Conservation (phyloP, 805 yeast genomes). For the Yarrowia sp. region DNA sequence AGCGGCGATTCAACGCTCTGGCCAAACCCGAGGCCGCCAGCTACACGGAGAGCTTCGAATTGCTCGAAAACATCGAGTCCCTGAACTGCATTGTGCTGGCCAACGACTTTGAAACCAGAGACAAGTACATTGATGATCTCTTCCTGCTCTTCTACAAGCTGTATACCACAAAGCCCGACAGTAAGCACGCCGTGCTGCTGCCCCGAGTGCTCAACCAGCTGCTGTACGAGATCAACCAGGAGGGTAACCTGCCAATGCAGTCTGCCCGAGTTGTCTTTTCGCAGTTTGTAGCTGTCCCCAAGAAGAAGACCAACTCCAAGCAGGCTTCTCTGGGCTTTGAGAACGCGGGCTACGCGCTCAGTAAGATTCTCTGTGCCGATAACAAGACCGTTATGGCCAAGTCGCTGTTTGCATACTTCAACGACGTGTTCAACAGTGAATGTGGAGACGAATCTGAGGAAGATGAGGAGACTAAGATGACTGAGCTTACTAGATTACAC, state of each 20-base stretch:
- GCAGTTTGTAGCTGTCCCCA: slow-evolving; percentile 44
- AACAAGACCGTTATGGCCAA: slow-evolving; percentile 78
- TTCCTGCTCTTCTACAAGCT: slow-evolving; percentile 70
- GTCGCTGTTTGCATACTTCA: slow-evolving; percentile 76
- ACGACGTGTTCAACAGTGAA: slow-evolving; percentile 69
- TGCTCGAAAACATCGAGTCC: slow-evolving; percentile 73
- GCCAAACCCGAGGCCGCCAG: slow-evolving; percentile 61
- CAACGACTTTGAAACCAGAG: slow-evolving; percentile 74
- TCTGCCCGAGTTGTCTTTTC: slow-evolving; percentile 49
- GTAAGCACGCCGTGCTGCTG: slow-evolving; percentile 64
- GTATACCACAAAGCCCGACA: slow-evolving; percentile 56
- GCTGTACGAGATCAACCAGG: slow-evolving; percentile 48
- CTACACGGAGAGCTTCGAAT: slow-evolving; percentile 66
- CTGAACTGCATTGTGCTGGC: slow-evolving; percentile 75
- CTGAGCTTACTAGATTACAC: slow-evolving; percentile 67
- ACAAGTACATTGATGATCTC: slow-evolving; percentile 58
- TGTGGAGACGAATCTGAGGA: slow-evolving; percentile 46
- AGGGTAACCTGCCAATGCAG: slow-evolving; percentile 55
- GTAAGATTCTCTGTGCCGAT: slow-evolving; percentile 69
- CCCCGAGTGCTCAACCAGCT: slow-evolving; percentile 78
- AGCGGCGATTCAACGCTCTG: slow-evolving; percentile 65
- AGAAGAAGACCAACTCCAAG: slow-evolving; percentile 42
- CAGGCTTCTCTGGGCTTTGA: slow-evolving; percentile 44
- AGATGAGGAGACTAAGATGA: slow-evolving; percentile 41
- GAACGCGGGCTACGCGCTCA: slow-evolving; percentile 69